Percentiles rank a stretch among this genome's conserved stretches.
These are phyloP conservation scores for Penicillium sp. DNA, from an alignment of 2,329 filamentous ascomycete species.

Conservation along the genomic window DNA sequence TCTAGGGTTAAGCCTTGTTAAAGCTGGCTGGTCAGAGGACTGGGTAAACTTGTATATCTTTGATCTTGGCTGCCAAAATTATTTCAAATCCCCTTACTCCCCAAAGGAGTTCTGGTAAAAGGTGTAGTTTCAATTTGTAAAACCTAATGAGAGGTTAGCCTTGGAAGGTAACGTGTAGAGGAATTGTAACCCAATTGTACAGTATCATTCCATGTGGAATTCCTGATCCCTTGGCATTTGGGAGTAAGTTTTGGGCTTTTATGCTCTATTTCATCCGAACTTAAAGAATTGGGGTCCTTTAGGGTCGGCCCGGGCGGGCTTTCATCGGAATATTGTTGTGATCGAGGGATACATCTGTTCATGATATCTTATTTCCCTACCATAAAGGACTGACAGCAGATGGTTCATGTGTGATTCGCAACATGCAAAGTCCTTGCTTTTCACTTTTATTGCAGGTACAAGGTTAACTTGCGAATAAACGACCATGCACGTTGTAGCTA, in stretches of 20 bases:
- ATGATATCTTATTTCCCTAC: background rate
- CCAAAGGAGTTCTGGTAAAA: background rate
- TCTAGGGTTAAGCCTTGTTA: background rate
- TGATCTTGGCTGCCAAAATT: background rate
- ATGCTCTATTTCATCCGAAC: background rate
- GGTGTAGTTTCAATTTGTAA: background rate
- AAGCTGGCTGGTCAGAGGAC: background rate
- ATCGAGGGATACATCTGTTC: background rate
- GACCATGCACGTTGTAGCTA: background rate
- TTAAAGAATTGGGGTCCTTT: background rate
- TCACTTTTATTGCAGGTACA: too few relatives aligned
- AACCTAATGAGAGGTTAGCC: background rate
- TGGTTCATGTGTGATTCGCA: background rate
- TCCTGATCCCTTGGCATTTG: conserved; percentile 1
- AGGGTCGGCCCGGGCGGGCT: background rate
- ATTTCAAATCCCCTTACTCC: background rate
- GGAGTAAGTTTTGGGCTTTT: background rate
- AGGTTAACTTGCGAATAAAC: background rate
- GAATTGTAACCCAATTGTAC: background rate
- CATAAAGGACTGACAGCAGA: background rate
- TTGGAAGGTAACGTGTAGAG: background rate
- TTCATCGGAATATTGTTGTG: background rate
- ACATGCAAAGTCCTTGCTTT: background rate
- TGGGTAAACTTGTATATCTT: background rate
- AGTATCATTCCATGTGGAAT: conserved; percentile 4